These are phyloP conservation scores for Penicillium sp. DNA, from an alignment of 2,329 filamentous ascomycete species.

Conservation along the genomic window DNA sequence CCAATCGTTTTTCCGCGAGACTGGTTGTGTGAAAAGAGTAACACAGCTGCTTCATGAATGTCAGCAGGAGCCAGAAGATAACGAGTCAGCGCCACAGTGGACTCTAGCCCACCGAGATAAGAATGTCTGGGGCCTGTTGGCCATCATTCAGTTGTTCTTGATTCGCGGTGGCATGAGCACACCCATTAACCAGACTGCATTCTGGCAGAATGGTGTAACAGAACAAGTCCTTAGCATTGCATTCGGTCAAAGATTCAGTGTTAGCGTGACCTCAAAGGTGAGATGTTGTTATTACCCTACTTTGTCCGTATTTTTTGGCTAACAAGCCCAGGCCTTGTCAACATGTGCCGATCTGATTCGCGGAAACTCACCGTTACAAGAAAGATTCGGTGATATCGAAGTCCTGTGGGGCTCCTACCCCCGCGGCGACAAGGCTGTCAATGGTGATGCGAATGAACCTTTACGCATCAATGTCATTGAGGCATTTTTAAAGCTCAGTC, in stretches of 20 bases:
- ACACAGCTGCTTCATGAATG: slow-evolving; percentile 64
- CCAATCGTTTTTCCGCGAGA: slow-evolving; percentile 90
- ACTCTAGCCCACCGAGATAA: slow-evolving; percentile 75
- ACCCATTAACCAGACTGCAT: slow-evolving; percentile 76
- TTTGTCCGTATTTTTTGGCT: background rate
- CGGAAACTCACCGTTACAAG: slow-evolving; percentile 75
- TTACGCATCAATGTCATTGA: slow-evolving; percentile 85
- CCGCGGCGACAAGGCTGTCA: slow-evolving; percentile 24
- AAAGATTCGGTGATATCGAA: slow-evolving; percentile 82
- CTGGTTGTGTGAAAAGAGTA: slow-evolving; percentile 73
- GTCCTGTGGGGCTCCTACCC: slow-evolving; percentile 52
- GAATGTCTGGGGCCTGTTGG: slow-evolving; percentile 86
- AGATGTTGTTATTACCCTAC: slow-evolving; percentile 17
- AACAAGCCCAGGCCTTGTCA: slow-evolving; percentile 62
- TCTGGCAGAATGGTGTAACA: slow-evolving; percentile 78
- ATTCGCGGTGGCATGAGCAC: slow-evolving; percentile 77
- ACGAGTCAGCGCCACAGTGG: slow-evolving; percentile 68
- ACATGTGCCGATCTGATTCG: slow-evolving; percentile 87
- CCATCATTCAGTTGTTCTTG: slow-evolving; percentile 82
- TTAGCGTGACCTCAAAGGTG: slow-evolving; percentile 79
- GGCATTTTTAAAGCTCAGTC: slow-evolving; percentile 76
- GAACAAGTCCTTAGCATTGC: slow-evolving; percentile 77
- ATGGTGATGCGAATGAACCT: slow-evolving; percentile 50
- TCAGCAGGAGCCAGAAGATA: slow-evolving; percentile 49
- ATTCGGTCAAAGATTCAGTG: slow-evolving; percentile 69